Evolutionary conservation across 768 basidiomycete species (phyloP), one percentile per base, ranked within the genome.

Genomic region (Macrolepiota dolichaula): DNA sequence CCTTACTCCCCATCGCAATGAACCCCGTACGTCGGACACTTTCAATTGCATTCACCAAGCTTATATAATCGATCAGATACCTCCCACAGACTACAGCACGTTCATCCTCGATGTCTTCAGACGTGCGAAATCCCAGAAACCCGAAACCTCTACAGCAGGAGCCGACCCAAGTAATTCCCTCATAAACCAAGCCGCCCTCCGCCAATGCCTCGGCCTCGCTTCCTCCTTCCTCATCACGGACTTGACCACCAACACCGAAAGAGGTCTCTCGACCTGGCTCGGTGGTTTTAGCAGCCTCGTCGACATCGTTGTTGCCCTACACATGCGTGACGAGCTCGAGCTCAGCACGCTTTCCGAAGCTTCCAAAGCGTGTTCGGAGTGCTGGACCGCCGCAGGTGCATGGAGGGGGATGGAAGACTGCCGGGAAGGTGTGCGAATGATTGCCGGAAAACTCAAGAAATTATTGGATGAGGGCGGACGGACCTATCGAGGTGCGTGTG

Each of bases 221-320:
- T 87, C 91, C 1, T 89, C 91, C n/a, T 91, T 87, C 68, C 83
- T 92, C 49, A 70, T 94, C 61, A 85, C 90, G 12, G 91, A 94
- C 72, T 80, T 81, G 0, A 85, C 84, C 59, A 91, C 79, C 64
- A 85, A 86, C 67, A 77, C 83, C 0, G 79, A 80, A 37, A 69
- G 68, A 0, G 92, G 90, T 0, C 72, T 85, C 25, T 63, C 67
- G 13, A 81, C 85, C 9, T 94, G 91, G 91, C 79, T 76, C 61
- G 74, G 76, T 5, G 91, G 91, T 2, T 83, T 94, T 67, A 80
- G 79, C 71, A 77, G 82, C 11, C 79, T 93, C 29, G 84, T 91
- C 29, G 91, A 93, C 65, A 76, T 92, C 55, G 75, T 91, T 61
- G 78, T 88, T 53, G 87, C 82, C n/a, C 80, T 94, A 35, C 88